Evolutionary conservation across 208 protist species (phyloP), one percentile per base, ranked within the genome.

Genomic region (Trypanosoma congolense): DNA sequence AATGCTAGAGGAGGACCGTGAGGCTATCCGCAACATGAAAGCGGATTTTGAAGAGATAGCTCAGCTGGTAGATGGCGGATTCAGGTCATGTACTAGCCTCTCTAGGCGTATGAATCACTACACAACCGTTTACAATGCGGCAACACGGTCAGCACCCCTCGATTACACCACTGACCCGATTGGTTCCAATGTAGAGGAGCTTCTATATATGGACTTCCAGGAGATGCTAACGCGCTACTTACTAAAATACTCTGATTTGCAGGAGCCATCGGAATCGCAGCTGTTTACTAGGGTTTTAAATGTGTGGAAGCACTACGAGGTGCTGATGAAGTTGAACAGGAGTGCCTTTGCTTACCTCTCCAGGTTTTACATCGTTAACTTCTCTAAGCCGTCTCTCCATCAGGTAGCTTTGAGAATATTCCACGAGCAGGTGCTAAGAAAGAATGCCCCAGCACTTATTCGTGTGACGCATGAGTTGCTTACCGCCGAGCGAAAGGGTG

Each of bases 161-260:
- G 56, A 65, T 4, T 64, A 69, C 4, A 64, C 77, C 50, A 77
- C 71, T 38, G 67, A 73, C 16, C 43, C 52, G 10, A 35, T 65
- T 35, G 80, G 80, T 38, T 90, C 80, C 47, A 71, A 83, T 28
- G 75, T 74, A 4, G 76, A 78, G 38, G 81, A 92, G 30, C 48
- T 92, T 18, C 68, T 95, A 47, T 95, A 92, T 65, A 89, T 89
- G 68, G 83, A 95, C 47, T 95, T 85, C 67, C 82, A 95, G 55
- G 81, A 91, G 61, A 92, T 95, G 80, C 73, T 95, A n/a, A 89
- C 83, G 6, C 72, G 75, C 19, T 90, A 86, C 56, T 59, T 95
- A 31, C 63, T 88, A 52, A 75, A 81, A 12, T 79, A 86, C 59
- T 36, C 51, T 6, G 71, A 88, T 54, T 58, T 90, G 19, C 49